Evolutionary conservation across 148 eudicot genomes (phyloP).

Genomic region (Limonium bicolor): DNA sequence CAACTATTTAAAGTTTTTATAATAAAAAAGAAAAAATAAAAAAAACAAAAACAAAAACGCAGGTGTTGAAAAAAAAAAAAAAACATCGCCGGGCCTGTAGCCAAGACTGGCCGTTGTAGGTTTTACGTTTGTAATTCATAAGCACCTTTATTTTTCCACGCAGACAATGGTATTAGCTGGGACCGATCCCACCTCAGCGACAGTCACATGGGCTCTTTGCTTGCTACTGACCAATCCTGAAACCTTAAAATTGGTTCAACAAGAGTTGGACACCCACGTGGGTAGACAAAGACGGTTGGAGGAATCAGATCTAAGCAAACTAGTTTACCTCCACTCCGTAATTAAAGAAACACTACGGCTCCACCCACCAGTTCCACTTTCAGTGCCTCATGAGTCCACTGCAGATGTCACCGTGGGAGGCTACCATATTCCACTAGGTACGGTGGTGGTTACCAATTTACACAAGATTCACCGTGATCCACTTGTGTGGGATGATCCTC

Average conservation of each 20-base stretch:
- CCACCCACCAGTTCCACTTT: conserved; percentile 3
- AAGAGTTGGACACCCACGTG: no score
- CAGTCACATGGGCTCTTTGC: conserved; percentile 15
- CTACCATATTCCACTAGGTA: conserved; percentile 10
- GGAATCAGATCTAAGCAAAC: conserved; percentile 5
- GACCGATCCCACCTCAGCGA: conserved; percentile 14
- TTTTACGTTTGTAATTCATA: no score
- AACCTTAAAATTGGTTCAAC: conserved; percentile 9
- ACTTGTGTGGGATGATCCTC: conserved; percentile 5
- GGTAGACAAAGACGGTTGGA: conserved; percentile 7
- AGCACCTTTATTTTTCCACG: neutral
- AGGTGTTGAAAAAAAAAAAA: no score
- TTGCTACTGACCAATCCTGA: conserved; percentile 12
- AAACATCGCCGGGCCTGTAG: no score
- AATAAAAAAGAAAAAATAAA: no score
- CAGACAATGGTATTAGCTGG: conserved; percentile 10
- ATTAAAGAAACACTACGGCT: no score
- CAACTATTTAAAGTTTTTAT: no score
- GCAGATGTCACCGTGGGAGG: conserved; percentile 3
- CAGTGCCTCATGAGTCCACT: conserved; percentile 5
- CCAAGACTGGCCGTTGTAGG: no score
- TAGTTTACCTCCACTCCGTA: conserved; percentile 9
- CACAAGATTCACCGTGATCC: conserved; percentile 18
- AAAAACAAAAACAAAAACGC: no score
- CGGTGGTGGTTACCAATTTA: conserved; percentile 3